These are phyloP conservation scores for Trichosanthes truncata DNA, from an alignment of 306 rosid species.

Conservation along the genomic window DNA sequence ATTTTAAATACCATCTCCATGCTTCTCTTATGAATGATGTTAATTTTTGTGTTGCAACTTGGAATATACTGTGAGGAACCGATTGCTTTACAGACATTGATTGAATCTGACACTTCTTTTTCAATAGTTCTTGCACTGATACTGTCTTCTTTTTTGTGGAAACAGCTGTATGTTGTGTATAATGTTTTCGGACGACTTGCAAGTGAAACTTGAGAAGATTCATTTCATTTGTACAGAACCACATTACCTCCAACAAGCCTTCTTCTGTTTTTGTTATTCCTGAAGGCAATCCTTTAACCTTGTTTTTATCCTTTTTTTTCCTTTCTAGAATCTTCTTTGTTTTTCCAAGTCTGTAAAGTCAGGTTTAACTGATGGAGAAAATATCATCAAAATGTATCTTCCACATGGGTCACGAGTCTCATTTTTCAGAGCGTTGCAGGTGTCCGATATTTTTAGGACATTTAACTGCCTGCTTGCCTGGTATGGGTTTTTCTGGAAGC, in stretches of 20 bases:
- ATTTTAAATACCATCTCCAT: conserved; percentile 3
- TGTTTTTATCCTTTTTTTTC: conserved; percentile 7
- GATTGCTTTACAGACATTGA: background rate
- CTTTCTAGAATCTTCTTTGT: background rate
- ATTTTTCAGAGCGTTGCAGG: conserved; percentile 4
- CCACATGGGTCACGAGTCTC: conserved; percentile 8
- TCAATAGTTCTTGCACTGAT: background rate
- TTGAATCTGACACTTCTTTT: background rate
- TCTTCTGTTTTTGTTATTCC: conserved; percentile 27
- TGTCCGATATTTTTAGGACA: conserved; percentile 16
- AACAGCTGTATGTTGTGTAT: conserved; percentile 32
- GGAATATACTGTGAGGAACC: background rate
- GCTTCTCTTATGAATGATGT: background rate
- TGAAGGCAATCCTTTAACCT: conserved; percentile 42
- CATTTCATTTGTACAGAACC: conserved; percentile 55
- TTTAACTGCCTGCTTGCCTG: conserved; percentile 12
- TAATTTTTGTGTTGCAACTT: background rate
- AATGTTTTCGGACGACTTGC: conserved; percentile 23
- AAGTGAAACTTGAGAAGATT: conserved; percentile 39
- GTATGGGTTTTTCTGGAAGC: conserved; percentile 1
- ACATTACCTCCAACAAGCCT: conserved; percentile 42
- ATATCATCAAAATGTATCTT: conserved; percentile 1
- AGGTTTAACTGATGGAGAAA: background rate
- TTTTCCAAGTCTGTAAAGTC: conserved; percentile 27
- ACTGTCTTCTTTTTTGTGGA: conserved; percentile 8